Evolutionary conservation across 164 flowering plant genomes (phyloP), one percentile per base, ranked within the genome.

Genomic region (Saururus chinensis): DNA sequence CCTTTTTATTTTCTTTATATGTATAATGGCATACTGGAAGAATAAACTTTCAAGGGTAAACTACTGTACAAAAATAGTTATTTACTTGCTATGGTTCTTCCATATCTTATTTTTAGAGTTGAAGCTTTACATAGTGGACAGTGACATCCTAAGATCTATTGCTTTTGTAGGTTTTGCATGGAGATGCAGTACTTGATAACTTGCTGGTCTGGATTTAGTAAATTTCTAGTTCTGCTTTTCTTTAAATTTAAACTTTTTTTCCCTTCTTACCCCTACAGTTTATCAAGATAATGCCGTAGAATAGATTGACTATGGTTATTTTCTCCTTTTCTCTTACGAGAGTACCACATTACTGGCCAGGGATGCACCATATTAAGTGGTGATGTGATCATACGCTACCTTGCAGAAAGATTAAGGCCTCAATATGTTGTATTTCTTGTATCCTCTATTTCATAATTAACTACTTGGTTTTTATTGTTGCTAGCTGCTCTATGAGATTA

Each of bases 321-420:
- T 30, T 30, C 6, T 30, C 37, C 37, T 30, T 30, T 30, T 30
- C 37, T 2, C 37, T 30, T 30, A 30, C 6, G 37, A 30, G 37
- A 30, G 37, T 30, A 30, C 37, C 6, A 30, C 37, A 30, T 30
- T n/a, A 58, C 26, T 62, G 20, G 41, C 40, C 87, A 89, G 99
- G 99, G 87, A 13, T 90, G 99, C 84, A 85, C 97, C 63, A 93
- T 93, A 58, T 76, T 93, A 75, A 93, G 99, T 71, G 99, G 99
- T 51, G 99, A 93, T 79, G 91, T 93, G 17, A 93, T 93, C 59
- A 93, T 91, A 58, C 80, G 96, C 41, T 84, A 85, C 76, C 84
- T 93, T 66, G 96, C 99, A 37, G 88, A 78, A 60, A 64, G 73
- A 21, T 65, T 88, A 57, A 80, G 72, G 77, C 99, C 99, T 51